Base-by-base conservation (phyloP, 2,329 filamentous ascomycete genomes). In the Ophiobolus disseminans region DNA sequence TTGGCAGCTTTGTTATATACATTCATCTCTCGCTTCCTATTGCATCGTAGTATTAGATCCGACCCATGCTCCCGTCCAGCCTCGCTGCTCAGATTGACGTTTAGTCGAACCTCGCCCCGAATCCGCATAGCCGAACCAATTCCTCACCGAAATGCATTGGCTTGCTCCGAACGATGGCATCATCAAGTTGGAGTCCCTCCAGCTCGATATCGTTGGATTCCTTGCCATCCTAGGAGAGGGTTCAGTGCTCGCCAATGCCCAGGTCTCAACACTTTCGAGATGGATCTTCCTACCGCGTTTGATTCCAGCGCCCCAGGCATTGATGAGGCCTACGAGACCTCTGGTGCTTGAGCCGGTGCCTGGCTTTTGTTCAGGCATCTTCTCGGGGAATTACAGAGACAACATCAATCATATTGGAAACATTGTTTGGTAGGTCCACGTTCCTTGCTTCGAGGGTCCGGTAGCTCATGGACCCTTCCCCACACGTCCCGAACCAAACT, bases 181-280 rank as follows among this genome's bases (percentile, higher is more conserved):
- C 5, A 37, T 46, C 25, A 43, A 55, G 9, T 59, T 75, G 19
- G 53, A 68, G 9, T 63, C 74, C 40, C 73, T 82, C 40, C 78
- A 82, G 57, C 75, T 82, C 38, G 80, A 82, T 58, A 81, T 82
- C 38, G 80, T 82, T 49, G 80, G 80, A 62, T 81, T 81, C 60
- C 76, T 82, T n/a, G 79, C 79, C 48, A 78, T 82, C 53, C 65
- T 81, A 21, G 79, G 79, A 36, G 79, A 81, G 63, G 77, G 78
- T 67, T 78, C 75, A 38, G 74, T 81, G 17, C 66, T 77, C 5
- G 75, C 77, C 32, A 80, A 79, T 54, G 77, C 78, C 14, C 77
- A 80, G 60, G 77, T 81, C 17, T 74, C 77, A 4, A 78, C 78
- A 0, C 69, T 81, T 4, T 80, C 78, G 9, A 71, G 64, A 60